Conservation (phyloP, 305 asterid species). For the Ruellia speciosa region DNA sequence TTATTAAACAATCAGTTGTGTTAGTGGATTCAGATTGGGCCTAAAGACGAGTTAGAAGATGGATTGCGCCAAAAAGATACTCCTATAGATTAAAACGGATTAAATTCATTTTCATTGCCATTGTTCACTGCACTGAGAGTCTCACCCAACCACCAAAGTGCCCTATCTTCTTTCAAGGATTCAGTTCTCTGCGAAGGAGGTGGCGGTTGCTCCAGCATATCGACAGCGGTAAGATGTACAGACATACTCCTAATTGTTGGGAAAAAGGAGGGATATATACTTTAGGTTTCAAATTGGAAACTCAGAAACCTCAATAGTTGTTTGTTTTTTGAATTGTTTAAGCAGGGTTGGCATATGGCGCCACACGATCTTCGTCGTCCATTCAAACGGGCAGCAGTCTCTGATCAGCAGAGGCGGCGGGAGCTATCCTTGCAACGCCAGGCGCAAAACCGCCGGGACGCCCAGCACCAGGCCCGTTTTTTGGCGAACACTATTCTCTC, state of each 20-base stretch:
- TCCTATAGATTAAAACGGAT: too few species aligned
- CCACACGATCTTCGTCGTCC: constrained; percentile 80
- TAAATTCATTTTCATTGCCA: too few species aligned
- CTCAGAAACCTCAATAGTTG: background rate
- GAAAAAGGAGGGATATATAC: background rate
- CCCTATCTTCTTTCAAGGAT: background rate
- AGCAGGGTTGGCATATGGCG: constrained; percentile 37
- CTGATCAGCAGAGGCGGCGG: constrained; percentile 88
- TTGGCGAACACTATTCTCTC: constrained; percentile 64
- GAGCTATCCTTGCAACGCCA: constrained; percentile 75
- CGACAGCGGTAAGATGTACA: background rate
- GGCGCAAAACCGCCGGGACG: constrained; percentile 66
- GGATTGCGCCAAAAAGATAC: too few species aligned
- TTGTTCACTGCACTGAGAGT: too few species aligned
- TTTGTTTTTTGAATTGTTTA: background rate
- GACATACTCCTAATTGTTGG: background rate
- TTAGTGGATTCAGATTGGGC: too few species aligned
- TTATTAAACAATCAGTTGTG: too few species aligned
- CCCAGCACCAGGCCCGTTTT: constrained; percentile 75
- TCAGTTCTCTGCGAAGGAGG: background rate
- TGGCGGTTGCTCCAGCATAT: background rate
- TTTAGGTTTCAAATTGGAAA: background rate
- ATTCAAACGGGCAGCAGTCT: constrained; percentile 69
- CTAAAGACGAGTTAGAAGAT: too few species aligned
- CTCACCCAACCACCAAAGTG: too few species aligned